phyloP scores from a whole-genome alignment of 495 filamentous ascomycete species.

The Xylaria curta region DNA sequence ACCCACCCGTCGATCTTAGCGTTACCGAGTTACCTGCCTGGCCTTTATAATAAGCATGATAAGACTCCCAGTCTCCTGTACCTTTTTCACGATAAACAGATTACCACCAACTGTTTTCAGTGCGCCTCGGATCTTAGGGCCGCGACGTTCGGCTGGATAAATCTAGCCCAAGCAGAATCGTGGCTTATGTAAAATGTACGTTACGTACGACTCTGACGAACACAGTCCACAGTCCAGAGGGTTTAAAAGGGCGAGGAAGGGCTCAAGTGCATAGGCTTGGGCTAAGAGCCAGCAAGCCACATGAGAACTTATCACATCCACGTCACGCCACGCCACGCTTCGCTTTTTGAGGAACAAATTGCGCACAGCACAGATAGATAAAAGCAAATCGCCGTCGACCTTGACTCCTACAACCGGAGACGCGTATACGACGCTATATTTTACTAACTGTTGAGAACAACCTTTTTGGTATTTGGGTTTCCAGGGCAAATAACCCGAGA shows the following conservation, averaged over 20 bases:
- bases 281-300: slow-evolving; percentile 2
- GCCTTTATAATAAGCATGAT: background rate
- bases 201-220: background rate
- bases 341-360: background rate
- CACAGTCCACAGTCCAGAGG: background rate
- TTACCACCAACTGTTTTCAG: background rate
- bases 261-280: background rate
- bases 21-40: slow-evolving; percentile 3
- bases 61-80: slow-evolving; percentile 9
- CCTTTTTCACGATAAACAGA: slow-evolving; percentile 13
- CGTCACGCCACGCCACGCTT: background rate
- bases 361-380: background rate
- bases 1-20: slow-evolving; percentile 14
- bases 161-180: background rate
- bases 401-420: background rate
- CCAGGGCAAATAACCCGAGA: background rate
- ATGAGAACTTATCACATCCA: background rate
- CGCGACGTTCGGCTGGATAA: slow-evolving; percentile 22
- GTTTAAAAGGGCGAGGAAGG: background rate
- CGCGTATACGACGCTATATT: background rate
- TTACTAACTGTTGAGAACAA: background rate
- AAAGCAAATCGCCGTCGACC: background rate
- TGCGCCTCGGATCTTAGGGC: slow-evolving; percentile 11
- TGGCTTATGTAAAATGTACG: slow-evolving; percentile 11
- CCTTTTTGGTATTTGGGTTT: background rate